phyloP scores from a whole-genome alignment of 441 rosid genomes.

The Daphne laureola region DNA sequence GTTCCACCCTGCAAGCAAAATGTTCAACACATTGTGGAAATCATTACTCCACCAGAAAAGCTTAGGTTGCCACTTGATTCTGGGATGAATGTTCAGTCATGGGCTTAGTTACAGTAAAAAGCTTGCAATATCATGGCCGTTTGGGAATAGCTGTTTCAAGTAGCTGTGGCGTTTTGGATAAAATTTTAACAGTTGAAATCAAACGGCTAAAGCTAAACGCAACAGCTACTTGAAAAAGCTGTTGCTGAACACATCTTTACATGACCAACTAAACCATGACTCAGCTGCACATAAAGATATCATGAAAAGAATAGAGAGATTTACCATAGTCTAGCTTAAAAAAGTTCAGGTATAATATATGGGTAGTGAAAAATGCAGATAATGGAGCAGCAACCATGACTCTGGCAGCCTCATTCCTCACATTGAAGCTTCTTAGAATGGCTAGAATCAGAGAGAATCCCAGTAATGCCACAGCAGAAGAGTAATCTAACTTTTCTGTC shows the following conservation, averaged over 20 bases:
- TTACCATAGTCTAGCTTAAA: conserved; percentile 78
- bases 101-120: not conserved
- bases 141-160: too few species aligned
- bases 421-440: conserved; percentile 55
- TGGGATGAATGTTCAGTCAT: not conserved
- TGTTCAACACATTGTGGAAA: conserved; percentile 6
- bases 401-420: conserved; percentile 70
- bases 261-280: too few species aligned
- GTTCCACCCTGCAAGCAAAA: conserved; percentile 75
- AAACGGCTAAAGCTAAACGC: too few species aligned
- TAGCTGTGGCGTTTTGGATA: too few species aligned
- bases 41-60: too few species aligned
- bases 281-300: conserved; percentile 4
- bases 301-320: conserved; percentile 11
- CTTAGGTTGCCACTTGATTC: too few species aligned
- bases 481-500: conserved; percentile 83
- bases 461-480: conserved; percentile 77
- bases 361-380: conserved; percentile 76
- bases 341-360: conserved; percentile 71
- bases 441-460: conserved; percentile 78
- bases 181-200: too few species aligned
- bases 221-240: too few species aligned
- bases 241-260: too few species aligned
- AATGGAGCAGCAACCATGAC: conserved; percentile 94
- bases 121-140: too few species aligned